A percentile compares a stretch with the other conserved stretches of the same genome.
phyloP scores from a whole-genome alignment of 106 monocot genomes.

The Acorus calamus region DNA sequence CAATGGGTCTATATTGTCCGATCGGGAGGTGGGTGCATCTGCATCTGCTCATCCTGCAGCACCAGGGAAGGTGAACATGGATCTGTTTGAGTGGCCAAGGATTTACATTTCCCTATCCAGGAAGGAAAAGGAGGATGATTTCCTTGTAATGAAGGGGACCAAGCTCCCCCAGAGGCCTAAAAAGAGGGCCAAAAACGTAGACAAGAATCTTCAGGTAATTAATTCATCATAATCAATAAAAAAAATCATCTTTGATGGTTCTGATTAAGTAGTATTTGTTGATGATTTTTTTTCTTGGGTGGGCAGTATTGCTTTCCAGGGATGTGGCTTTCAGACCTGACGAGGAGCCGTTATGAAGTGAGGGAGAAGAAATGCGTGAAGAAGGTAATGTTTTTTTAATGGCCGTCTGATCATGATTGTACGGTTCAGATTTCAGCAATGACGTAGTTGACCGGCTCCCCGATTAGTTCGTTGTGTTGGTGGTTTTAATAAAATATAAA shows the following conservation, averaged over 20 bases:
- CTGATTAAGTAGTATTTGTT: background rate
- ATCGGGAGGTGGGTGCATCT: conserved; percentile 4
- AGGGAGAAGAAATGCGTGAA: conserved; percentile 86
- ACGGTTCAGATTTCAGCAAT: too few relatives aligned
- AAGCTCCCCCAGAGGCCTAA: conserved; percentile 82
- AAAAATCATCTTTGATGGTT: background rate
- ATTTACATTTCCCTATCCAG: conserved; percentile 70
- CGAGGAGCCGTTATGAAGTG: conserved; percentile 67
- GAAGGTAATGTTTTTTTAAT: conserved; percentile 46
- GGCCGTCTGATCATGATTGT: too few relatives aligned
- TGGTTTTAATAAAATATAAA: too few relatives aligned
- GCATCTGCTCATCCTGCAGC: background rate
- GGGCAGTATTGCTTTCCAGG: conserved; percentile 71
- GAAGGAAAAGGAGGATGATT: conserved; percentile 92
- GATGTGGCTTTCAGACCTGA: conserved; percentile 80
- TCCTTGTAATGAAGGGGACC: conserved; percentile 75
- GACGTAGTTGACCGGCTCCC: too few relatives aligned
- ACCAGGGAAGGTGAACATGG: conserved; percentile 35
- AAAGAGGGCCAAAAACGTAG: conserved; percentile 70
- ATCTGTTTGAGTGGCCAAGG: conserved; percentile 76
- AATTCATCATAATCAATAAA: background rate
- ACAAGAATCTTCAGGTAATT: conserved; percentile 60
- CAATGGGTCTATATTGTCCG: conserved; percentile 2
- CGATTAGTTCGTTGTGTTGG: too few relatives aligned
- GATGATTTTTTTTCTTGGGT: background rate